Evolutionary conservation across 108 stramenopile genomes (phyloP).

Genomic region (Cyclotella atomus): DNA sequence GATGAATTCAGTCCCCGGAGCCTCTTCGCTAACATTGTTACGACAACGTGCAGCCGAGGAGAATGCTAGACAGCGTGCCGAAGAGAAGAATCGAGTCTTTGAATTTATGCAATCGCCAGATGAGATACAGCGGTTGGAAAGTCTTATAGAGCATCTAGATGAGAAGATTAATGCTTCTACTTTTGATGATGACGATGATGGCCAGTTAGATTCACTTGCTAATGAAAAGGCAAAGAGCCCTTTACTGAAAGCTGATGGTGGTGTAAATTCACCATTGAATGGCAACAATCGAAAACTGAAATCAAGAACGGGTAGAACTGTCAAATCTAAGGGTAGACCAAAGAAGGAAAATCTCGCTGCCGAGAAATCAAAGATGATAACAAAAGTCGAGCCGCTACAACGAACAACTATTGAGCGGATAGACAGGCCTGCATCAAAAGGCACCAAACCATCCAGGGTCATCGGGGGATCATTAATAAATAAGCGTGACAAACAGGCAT

Average conservation of each 20-base stretch:
- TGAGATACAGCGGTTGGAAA: slow-evolving; percentile 5
- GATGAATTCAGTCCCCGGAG: slow-evolving; percentile 43
- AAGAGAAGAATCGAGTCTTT: slow-evolving; percentile 23
- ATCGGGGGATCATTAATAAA: slow-evolving; percentile 37
- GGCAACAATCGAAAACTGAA: neutral
- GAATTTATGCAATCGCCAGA: neutral
- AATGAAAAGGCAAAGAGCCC: neutral
- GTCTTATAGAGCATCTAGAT: slow-evolving; percentile 40
- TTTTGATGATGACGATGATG: slow-evolving; percentile 8
- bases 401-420: neutral
- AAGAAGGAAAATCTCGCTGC: slow-evolving; percentile 2
- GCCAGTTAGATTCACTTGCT: neutral
- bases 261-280: neutral
- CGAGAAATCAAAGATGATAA: neutral
- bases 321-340: slow-evolving; percentile 23
- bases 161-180: slow-evolving; percentile 26
- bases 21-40: slow-evolving; percentile 29
- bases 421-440: neutral
- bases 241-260: neutral
- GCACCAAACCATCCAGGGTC: slow-evolving; percentile 13
- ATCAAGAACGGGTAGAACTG: neutral
- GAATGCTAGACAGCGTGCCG: slow-evolving; percentile 35
- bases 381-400: slow-evolving; percentile 9
- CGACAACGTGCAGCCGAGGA: slow-evolving; percentile 32
- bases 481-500: slow-evolving; percentile 15